Base-by-base conservation (phyloP, 2,329 filamentous ascomycete species). In the Cordyceps cicadae region DNA sequence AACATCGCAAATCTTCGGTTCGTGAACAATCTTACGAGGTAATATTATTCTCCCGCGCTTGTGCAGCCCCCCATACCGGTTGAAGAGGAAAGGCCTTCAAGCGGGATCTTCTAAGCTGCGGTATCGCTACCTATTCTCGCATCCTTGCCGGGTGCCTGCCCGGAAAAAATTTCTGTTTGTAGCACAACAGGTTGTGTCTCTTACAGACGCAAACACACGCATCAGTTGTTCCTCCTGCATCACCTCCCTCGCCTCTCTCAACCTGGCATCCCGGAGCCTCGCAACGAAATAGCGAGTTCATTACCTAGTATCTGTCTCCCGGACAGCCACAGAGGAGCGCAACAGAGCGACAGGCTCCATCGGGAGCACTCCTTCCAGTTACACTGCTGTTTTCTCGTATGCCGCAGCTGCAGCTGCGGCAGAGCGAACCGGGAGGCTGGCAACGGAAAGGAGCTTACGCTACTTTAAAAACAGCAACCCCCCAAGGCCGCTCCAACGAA, bases 281-380 rank as follows among this genome's bases (percentile, higher is more conserved):
- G 24, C 19, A 21, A 32, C 48, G 24, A 58, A 51, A 39, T n/a
- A n/a, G 29, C 3, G 26, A 41, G 21, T 3, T 14, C n/a, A 29
- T 11, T 24, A 51, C 24, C 26, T 7, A 29, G 5, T 17, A 58
- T 17, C n/a, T 12, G 24, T 58, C 48, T 21, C 24, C 37, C 24
- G 17, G 46, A 50, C 55, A 51, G 55, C 54, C 12, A 46, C 45
- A 7, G 19, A 26, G 32, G 54, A 49, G 32, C 37, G 41, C 45
- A 9, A 24, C 24, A 51, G 37, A 58, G 11, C 46, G 32, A 19
- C 45, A 49, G 45, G 54, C 24, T 51, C 46, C 21, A 43, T 41
- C 34, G 11, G 32, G 55, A 57, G 46, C 46, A 50, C 55, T 41
- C 55, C 55, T 58, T 58, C 55, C 55, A 58, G 34, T 51, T 58